Conservation (phyloP, 163 green algal genomes). For the Scenedesmus sp. region DNA sequence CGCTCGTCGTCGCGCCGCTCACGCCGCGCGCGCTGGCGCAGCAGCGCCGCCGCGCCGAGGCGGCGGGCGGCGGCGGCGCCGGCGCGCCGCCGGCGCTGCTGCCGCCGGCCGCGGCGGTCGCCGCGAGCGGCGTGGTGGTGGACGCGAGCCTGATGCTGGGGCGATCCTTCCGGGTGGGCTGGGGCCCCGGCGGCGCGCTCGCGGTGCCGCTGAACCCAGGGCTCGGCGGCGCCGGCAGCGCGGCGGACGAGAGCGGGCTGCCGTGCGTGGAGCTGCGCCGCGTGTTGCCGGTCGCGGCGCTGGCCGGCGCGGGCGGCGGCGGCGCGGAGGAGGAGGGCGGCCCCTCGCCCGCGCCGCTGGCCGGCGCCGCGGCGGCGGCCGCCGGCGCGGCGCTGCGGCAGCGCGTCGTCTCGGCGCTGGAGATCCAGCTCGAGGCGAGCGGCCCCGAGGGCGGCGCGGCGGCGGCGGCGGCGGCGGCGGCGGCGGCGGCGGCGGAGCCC, state of each 20-base stretch:
- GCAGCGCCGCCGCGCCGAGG: too few relatives aligned
- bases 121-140: constrained; percentile 39
- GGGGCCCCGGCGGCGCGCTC: constrained; percentile 70
- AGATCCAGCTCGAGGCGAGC: constrained; percentile 29
- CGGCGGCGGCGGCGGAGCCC: neutral
- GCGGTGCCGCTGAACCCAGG: constrained; percentile 35
- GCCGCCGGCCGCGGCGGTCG: neutral
- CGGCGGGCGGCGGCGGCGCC: neutral
- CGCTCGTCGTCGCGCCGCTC: neutral
- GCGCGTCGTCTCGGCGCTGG: neutral
- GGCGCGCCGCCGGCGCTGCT: neutral
- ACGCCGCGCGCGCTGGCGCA: neutral
- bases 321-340: too few relatives aligned
- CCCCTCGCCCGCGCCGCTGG: too few relatives aligned
- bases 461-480: neutral
- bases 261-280: constrained; percentile 12
- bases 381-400: constrained; percentile 17
- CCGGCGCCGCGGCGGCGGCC: neutral
- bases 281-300: constrained; percentile 11
- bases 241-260: neutral
- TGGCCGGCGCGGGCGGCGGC: constrained; percentile 13
- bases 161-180: constrained; percentile 76
- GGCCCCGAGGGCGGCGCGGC: neutral
- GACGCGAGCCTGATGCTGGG: constrained; percentile 80
- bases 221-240: neutral